Percentiles rank a stretch among this genome's conserved stretches.
Conservation (phyloP, 2,329 filamentous ascomycete genomes). For the Davidsoniella eucalypti region DNA sequence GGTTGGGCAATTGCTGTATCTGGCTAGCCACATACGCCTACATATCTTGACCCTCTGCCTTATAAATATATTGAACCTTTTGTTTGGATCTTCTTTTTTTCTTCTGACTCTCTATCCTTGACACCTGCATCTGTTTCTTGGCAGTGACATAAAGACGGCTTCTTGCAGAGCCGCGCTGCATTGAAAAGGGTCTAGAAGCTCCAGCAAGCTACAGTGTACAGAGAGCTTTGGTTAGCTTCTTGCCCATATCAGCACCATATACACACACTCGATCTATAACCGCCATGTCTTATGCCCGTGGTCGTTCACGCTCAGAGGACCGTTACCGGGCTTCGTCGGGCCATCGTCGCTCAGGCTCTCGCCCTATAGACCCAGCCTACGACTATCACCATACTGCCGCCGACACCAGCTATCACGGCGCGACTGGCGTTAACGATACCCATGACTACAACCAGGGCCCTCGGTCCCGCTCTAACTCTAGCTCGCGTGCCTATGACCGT, state of each 20-base stretch:
- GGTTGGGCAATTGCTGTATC: too few relatives aligned
- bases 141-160: too few relatives aligned
- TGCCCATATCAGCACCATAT: too few relatives aligned
- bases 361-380: not conserved
- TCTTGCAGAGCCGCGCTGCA: too few relatives aligned
- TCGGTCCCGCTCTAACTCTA: not conserved
- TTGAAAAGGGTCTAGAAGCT: too few relatives aligned
- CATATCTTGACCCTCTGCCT: too few relatives aligned
- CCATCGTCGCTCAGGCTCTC: not conserved
- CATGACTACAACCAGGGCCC: not conserved
- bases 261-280: not conserved
- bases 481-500: not conserved
- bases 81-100: not conserved
- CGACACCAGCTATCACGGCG: not conserved
- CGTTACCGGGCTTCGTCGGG: not conserved
- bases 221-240: too few relatives aligned
- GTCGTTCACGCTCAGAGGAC: not conserved
- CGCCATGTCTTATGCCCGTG: conserved; percentile 2
- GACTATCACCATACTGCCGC: not conserved
- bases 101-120: not conserved
- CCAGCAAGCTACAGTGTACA: too few relatives aligned
- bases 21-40: too few relatives aligned
- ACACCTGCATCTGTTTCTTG: too few relatives aligned
- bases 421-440: not conserved
- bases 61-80: too few relatives aligned